These are phyloP conservation scores for Tephrocybe sp. DNA, from an alignment of 768 basidiomycete species.

Conservation along the genomic window DNA sequence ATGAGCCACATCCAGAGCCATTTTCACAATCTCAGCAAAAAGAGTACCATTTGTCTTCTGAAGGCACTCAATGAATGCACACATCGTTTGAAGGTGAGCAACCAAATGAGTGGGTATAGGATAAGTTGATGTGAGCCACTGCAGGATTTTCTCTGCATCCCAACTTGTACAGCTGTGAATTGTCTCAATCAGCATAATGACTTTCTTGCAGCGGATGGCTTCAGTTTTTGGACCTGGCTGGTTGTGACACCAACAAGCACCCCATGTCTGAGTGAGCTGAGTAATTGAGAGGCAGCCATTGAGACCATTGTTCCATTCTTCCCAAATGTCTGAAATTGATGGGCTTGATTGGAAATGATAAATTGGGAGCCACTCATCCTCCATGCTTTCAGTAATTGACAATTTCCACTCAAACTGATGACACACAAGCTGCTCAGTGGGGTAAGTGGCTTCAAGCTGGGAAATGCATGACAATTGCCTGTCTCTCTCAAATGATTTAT, in stretches of 20 bases:
- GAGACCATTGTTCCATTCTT: no score
- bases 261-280: not conserved
- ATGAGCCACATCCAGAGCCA: no score
- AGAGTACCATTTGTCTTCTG: not conserved
- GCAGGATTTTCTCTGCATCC: not conserved
- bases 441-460: slow-evolving; percentile 3
- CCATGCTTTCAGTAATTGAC: no score
- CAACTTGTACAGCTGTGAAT: not conserved
- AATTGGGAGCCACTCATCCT: no score
- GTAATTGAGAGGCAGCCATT: not conserved
- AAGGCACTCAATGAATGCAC: slow-evolving; percentile 1
- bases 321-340: no score
- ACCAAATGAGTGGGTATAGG: no score
- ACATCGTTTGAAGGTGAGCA: not conserved
- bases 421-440: slow-evolving; percentile 1
- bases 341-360: no score
- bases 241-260: not conserved
- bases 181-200: no score
- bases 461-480: slow-evolving; percentile 3
- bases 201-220: slow-evolving; percentile 1
- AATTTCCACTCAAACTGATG: no score
- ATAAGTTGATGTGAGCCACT: not conserved
- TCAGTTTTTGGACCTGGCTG: not conserved
- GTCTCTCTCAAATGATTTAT: not conserved
- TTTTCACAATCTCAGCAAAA: no score